Conservation (phyloP, 805 yeast genomes). For the Peterozyma xylosa region DNA sequence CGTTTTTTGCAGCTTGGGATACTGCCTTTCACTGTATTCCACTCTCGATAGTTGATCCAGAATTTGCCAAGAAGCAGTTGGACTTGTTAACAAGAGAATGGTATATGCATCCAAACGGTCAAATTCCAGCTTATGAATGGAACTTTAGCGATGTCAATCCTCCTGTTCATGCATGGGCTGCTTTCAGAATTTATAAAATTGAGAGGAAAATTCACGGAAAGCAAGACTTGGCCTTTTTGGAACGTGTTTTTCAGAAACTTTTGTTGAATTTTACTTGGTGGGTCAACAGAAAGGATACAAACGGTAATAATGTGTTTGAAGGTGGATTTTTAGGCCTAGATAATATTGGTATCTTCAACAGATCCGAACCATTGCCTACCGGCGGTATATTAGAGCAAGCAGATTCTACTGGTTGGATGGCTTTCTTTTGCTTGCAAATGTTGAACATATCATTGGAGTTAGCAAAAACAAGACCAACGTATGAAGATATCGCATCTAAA, state of each 20-base stretch:
- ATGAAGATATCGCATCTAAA: constrained; percentile 90
- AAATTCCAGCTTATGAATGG: constrained; percentile 96
- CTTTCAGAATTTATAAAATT: constrained; percentile 78
- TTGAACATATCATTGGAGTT: constrained; percentile 86
- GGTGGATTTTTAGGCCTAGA: constrained; percentile 93
- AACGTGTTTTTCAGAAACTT: constrained; percentile 87
- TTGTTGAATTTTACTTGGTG: constrained; percentile 93
- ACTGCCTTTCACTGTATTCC: constrained; percentile 94
- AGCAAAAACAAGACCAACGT: constrained; percentile 77
- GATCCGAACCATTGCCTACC: constrained; percentile 89
- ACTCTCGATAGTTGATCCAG: constrained; percentile 88
- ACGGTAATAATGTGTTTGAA: constrained; percentile 85
- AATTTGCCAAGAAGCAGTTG: constrained; percentile 81
- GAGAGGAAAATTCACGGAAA: constrained; percentile 81
- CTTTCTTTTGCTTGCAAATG: constrained; percentile 85
- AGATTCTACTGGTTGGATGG: constrained; percentile 98
- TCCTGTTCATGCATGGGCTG: constrained; percentile 96
- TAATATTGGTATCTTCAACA: constrained; percentile 85
- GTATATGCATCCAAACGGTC: constrained; percentile 99
- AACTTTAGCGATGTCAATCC: constrained; percentile 94
- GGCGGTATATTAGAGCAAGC: constrained; percentile 91
- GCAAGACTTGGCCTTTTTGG: constrained; percentile 77
- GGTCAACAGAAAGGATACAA: constrained; percentile 86
- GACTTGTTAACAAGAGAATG: constrained; percentile 85
- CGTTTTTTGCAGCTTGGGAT: constrained; percentile 96